phyloP scores from a whole-genome alignment of 495 filamentous ascomycete genomes.

The Amphirosellinia nigrospora region DNA sequence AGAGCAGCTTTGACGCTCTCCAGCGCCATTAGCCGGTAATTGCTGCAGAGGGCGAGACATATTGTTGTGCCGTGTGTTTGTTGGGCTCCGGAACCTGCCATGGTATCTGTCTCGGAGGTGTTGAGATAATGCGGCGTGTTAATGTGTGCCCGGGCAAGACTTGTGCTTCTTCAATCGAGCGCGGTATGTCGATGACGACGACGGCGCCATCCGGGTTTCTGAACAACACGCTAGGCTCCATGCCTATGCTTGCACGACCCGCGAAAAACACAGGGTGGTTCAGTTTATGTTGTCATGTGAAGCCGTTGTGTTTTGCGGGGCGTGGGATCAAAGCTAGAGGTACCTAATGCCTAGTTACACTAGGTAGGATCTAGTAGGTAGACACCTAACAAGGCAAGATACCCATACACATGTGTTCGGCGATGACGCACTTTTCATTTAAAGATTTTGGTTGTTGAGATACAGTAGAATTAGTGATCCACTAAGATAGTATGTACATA shows the following conservation, averaged over 20 bases:
- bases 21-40: constrained; percentile 52
- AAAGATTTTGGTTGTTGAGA: too few species aligned
- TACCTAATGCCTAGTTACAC: too few species aligned
- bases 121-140: constrained; percentile 44
- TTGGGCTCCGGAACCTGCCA: constrained; percentile 55
- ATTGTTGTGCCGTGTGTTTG: constrained; percentile 18
- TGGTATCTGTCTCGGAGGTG: constrained; percentile 41
- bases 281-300: constrained; percentile 6
- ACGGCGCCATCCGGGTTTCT: constrained; percentile 43
- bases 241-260: too few species aligned
- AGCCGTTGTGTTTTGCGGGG: constrained; percentile 16
- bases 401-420: too few species aligned
- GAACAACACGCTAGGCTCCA: constrained; percentile 48
- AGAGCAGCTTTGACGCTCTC: constrained; percentile 51
- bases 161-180: constrained; percentile 55
- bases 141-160: constrained; percentile 38
- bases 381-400: too few species aligned
- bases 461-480: too few species aligned
- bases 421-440: too few species aligned
- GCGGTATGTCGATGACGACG: constrained; percentile 52
- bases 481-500: too few species aligned
- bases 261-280: neutral
- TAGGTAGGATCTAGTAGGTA: too few species aligned
- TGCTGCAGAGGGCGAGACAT: constrained; percentile 43
- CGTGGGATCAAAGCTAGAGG: neutral